phyloP scores from a whole-genome alignment of 805 yeast genomes.

The Saccharomyces jurei region DNA sequence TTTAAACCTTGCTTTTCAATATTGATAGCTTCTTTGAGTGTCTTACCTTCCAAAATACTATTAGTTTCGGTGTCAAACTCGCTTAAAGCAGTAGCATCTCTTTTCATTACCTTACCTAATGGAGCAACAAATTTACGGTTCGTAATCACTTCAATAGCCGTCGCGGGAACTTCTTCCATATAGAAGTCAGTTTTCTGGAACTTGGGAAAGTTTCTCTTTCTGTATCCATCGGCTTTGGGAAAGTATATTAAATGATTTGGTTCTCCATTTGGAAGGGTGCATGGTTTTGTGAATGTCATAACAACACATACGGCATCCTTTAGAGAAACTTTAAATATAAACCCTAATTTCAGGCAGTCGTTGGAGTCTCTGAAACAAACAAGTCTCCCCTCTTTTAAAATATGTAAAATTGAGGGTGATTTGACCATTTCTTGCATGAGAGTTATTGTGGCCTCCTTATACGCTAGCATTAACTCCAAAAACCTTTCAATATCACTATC shows the following conservation, averaged over 20 bases:
- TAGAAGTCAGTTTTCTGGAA: constrained; percentile 24
- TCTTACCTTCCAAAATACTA: constrained; percentile 15
- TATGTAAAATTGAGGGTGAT: constrained; percentile 40
- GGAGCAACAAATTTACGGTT: constrained; percentile 20
- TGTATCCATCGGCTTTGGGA: constrained; percentile 23
- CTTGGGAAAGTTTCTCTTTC: constrained; percentile 18
- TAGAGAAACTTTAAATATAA: constrained; percentile 37
- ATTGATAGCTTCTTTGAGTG: constrained; percentile 19
- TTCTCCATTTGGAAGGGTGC: constrained; percentile 19
- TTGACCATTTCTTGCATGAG: constrained; percentile 42
- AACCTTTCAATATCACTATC: constrained; percentile 38
- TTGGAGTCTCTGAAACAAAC: constrained; percentile 47
- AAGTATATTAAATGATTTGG: constrained; percentile 33
- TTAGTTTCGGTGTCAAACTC: constrained; percentile 19
- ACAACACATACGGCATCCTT: constrained; percentile 21
- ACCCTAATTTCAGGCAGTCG: constrained; percentile 38
- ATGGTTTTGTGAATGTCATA: constrained; percentile 29
- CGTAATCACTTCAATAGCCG: constrained; percentile 26
- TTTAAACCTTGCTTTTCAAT: constrained; percentile 25
- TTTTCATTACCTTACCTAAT: constrained; percentile 23
- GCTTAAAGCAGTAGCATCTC: constrained; percentile 20
- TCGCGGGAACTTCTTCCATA: constrained; percentile 23
- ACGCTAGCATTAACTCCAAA: constrained; percentile 39
- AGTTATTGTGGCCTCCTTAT: constrained; percentile 36
- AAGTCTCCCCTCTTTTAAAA: constrained; percentile 48